Conservation (phyloP, 441 rosid species). For the Erysimum cheiri region DNA sequence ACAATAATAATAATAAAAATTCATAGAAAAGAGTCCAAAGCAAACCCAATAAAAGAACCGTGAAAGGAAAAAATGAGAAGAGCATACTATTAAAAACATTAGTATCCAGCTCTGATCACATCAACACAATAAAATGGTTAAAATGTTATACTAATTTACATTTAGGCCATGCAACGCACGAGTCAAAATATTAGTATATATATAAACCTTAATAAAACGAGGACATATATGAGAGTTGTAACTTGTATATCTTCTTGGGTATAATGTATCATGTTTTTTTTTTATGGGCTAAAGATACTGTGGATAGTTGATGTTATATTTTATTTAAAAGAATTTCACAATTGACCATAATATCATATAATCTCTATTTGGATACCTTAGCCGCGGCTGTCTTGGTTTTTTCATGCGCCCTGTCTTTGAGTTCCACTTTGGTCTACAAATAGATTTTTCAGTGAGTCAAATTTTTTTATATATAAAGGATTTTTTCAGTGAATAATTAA, state of each 20-base stretch:
- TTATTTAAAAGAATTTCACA: neutral
- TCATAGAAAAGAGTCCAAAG: too few relatives aligned
- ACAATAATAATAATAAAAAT: too few relatives aligned
- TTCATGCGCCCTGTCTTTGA: slow-evolving; percentile 42
- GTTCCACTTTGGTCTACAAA: slow-evolving; percentile 54
- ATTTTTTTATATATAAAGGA: too few relatives aligned
- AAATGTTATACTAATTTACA: too few relatives aligned
- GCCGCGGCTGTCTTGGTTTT: slow-evolving; percentile 32
- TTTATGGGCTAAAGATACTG: slow-evolving; percentile 22
- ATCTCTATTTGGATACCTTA: slow-evolving; percentile 25
- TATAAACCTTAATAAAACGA: neutral
- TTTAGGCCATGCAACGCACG: too few relatives aligned
- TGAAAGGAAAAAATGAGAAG: too few relatives aligned
- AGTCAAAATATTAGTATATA: too few relatives aligned
- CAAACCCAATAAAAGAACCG: too few relatives aligned
- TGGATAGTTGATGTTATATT: neutral
- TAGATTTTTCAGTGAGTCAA: neutral
- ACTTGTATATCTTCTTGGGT: neutral
- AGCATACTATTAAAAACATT: too few relatives aligned
- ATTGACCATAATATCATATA: neutral
- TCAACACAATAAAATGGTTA: too few relatives aligned
- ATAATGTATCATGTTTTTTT: neutral
- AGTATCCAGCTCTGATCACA: too few relatives aligned
- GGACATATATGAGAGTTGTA: neutral
- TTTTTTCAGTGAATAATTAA: too few relatives aligned